Base-by-base conservation (phyloP, 2,329 filamentous ascomycete species). In the Pestalotiopsis sp. region DNA sequence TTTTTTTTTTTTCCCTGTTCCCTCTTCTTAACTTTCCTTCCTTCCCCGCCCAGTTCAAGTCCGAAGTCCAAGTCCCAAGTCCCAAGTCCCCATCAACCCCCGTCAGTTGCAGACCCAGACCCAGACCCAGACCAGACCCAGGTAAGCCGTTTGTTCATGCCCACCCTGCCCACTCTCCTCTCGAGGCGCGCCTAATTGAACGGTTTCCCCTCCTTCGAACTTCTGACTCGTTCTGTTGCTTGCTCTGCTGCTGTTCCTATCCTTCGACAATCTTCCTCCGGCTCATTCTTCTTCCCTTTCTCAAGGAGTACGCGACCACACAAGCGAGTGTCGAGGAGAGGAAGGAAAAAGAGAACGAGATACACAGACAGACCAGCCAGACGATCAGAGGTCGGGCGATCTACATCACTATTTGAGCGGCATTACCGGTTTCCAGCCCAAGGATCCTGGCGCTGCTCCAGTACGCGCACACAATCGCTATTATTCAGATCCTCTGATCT, bases 191-290 rank as follows among this genome's bases (percentile, higher is more conserved):
- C 58, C 58, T 61, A 61, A 58, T 61, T 61, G 58, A 61, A 61
- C 58, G 58, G 58, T 61, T 61, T 61, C 58, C 58, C 58, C 58
- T 61, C 58, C 58, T 61, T 61, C 58, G 58, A 52, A 61, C 58
- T 61, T 39, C 40, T 39, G 58, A 35, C 58, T 61, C 4, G 17
- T n/a, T 58, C 26, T 26, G 22, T 20, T 58, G n/a, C 26, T 26
- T 26, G 26, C 56, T 58, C 10, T 26, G 14, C 26, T n/a, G 13
- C 10, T 61, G 58, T 35, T 39, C 58, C 58, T 61, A 26, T 35
- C 7, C 58, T 39, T 35, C 9, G 20, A 26, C 38, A 13, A 57
- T 9, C 20, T n/a, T 20, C 44, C 44, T 52, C n/a, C 44, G 44
- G 44, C 44, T 52, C 44, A 52, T 22, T 52, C 7, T n/a, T 52